A percentile compares a stretch with the other conserved stretches of the same genome.
Conservation (phyloP, 2,329 filamentous ascomycete genomes). For the Chaetomium sp. region DNA sequence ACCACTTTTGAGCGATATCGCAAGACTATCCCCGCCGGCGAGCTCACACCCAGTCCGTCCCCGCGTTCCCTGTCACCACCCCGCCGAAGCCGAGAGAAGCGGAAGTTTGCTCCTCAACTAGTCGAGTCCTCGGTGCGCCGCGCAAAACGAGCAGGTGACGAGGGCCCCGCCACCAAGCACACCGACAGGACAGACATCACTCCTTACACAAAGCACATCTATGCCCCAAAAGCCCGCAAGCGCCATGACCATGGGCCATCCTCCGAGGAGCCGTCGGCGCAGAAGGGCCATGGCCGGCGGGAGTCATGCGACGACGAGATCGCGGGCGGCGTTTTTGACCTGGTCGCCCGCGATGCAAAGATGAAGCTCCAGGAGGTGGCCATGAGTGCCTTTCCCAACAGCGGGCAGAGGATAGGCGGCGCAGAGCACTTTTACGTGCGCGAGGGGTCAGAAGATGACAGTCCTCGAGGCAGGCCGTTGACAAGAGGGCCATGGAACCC, state of each 20-base stretch:
- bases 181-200: slow-evolving; percentile 74
- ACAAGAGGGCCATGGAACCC: slow-evolving; percentile 35
- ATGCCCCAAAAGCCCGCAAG: slow-evolving; percentile 52
- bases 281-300: slow-evolving; percentile 54
- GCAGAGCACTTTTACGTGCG: slow-evolving; percentile 72
- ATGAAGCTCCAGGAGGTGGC: slow-evolving; percentile 77
- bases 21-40: slow-evolving; percentile 46
- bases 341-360: slow-evolving; percentile 79
- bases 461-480: slow-evolving; percentile 44
- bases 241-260: slow-evolving; percentile 41
- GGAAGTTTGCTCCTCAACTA: slow-evolving; percentile 73
- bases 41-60: slow-evolving; percentile 61
- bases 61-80: slow-evolving; percentile 52
- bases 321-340: slow-evolving; percentile 73
- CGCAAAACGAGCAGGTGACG: slow-evolving; percentile 67
- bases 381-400: slow-evolving; percentile 75
- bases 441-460: slow-evolving; percentile 63
- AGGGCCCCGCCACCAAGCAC: slow-evolving; percentile 61
- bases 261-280: slow-evolving; percentile 38
- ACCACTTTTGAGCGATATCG: slow-evolving; percentile 66
- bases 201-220: slow-evolving; percentile 64
- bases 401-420: slow-evolving; percentile 67
- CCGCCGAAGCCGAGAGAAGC: slow-evolving; percentile 42
- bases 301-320: slow-evolving; percentile 75
- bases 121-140: slow-evolving; percentile 74